Evolutionary conservation across 2,329 filamentous ascomycete species (phyloP).

Genomic region (Exophiala aquamarina): DNA sequence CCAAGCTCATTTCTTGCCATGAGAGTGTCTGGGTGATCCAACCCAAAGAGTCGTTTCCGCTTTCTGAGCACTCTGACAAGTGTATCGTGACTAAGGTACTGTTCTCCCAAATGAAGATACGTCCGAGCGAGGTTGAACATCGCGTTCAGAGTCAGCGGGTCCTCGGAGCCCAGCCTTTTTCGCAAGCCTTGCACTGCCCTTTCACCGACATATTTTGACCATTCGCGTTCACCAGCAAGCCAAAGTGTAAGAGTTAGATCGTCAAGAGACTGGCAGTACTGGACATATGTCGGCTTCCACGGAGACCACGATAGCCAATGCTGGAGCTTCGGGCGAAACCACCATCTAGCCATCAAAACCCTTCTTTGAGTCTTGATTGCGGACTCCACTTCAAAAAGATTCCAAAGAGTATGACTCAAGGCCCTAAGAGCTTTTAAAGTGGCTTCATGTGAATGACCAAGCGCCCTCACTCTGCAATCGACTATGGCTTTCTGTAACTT

Average conservation of each 20-base stretch:
- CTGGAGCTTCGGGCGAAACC: slow-evolving; percentile 3
- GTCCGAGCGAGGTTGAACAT: slow-evolving; percentile 25
- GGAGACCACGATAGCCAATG: slow-evolving; percentile 10
- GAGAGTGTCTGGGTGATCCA: slow-evolving; percentile 19
- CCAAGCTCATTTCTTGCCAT: slow-evolving; percentile 16
- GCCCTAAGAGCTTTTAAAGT: slow-evolving; percentile 16
- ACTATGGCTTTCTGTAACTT: slow-evolving; percentile 19
- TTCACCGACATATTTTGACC: slow-evolving; percentile 19
- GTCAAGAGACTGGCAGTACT: slow-evolving; percentile 19
- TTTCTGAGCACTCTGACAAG: slow-evolving; percentile 19
- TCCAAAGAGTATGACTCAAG: slow-evolving; percentile 21
- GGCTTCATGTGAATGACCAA: slow-evolving; percentile 15
- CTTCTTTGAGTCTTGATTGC: slow-evolving; percentile 16
- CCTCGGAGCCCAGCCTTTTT: slow-evolving; percentile 19
- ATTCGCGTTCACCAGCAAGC: slow-evolving; percentile 19
- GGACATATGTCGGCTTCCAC: slow-evolving; percentile 10
- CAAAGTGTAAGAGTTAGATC: slow-evolving; percentile 20
- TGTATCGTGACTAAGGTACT: slow-evolving; percentile 16
- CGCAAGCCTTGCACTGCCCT: slow-evolving; percentile 12
- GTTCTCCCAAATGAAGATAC: slow-evolving; percentile 21
- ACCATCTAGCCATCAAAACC: slow-evolving; percentile 8
- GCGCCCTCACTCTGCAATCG: slow-evolving; percentile 8
- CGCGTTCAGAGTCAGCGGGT: slow-evolving; percentile 23
- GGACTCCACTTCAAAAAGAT: slow-evolving; percentile 19
- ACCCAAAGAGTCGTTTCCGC: slow-evolving; percentile 14